phyloP scores from a whole-genome alignment of 306 rosid genomes.

The Begonia peltatifolia region DNA sequence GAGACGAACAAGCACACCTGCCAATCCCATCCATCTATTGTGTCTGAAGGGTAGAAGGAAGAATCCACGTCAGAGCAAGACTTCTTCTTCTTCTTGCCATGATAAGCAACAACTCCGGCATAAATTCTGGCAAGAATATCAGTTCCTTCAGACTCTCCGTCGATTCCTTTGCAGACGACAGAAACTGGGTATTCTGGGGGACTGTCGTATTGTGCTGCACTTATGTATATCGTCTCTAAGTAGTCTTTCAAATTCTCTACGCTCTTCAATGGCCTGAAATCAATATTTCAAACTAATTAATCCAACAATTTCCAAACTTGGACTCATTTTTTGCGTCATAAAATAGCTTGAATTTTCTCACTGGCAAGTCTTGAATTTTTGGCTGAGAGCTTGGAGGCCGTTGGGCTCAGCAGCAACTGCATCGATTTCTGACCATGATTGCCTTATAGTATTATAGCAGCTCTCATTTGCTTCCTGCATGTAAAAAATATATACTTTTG shows the following conservation, averaged over 20 bases:
- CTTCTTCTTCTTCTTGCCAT: not conserved
- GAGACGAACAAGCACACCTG: constrained; percentile 7
- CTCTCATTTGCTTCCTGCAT: constrained; percentile 37
- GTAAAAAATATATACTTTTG: not conserved
- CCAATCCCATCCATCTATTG: constrained; percentile 8
- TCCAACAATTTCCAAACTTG: no score
- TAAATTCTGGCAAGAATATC: constrained; percentile 8
- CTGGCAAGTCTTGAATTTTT: constrained; percentile 39
- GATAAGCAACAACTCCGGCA: constrained; percentile 3
- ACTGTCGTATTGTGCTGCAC: constrained; percentile 12
- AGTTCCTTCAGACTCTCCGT: constrained; percentile 4
- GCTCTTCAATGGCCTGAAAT: constrained; percentile 5
- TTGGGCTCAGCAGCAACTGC: constrained; percentile 16
- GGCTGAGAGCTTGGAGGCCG: constrained; percentile 33
- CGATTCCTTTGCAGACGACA: constrained; percentile 8
- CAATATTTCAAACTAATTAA: not conserved
- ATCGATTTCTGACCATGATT: constrained; percentile 52
- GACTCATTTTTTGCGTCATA: no score
- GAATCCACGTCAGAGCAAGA: not conserved
- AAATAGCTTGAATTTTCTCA: not conserved
- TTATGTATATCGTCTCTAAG: not conserved
- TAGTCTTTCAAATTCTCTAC: not conserved
- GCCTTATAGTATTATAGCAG: constrained; percentile 29
- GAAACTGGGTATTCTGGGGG: constrained; percentile 7
- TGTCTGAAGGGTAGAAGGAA: not conserved